phyloP scores from a whole-genome alignment of 1,284 basidiomycete genomes.

The Kwoniella shivajii region DNA sequence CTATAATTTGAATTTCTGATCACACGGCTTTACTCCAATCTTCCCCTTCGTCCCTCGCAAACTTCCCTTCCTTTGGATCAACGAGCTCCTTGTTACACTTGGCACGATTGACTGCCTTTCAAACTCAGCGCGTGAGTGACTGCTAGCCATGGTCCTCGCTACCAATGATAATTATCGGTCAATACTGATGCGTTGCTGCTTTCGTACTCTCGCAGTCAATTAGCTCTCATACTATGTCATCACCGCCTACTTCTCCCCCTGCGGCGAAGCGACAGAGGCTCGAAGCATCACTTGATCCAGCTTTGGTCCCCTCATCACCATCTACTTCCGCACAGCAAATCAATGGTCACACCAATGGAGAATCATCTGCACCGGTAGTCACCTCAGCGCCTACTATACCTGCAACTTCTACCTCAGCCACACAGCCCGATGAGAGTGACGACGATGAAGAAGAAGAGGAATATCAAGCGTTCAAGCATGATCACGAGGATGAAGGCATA shows the following conservation, averaged over 20 bases:
- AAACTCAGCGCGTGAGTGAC: too few species aligned
- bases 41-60: too few species aligned
- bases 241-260: constrained; percentile 40
- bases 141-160: too few species aligned
- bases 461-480: constrained; percentile 33
- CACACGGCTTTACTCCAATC: too few species aligned
- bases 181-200: too few species aligned
- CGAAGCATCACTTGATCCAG: constrained; percentile 10
- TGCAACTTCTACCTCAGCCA: constrained; percentile 16
- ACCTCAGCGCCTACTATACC: constrained; percentile 19
- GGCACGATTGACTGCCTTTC: too few species aligned
- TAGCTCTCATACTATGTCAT: constrained; percentile 15
- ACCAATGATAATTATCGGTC: too few species aligned
- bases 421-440: constrained; percentile 10
- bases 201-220: too few species aligned
- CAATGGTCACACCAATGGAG: constrained; percentile 23
- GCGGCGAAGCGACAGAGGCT: constrained; percentile 37
- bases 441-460: constrained; percentile 57
- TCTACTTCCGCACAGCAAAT: constrained; percentile 13
- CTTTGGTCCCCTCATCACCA: constrained; percentile 8
- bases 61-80: too few species aligned
- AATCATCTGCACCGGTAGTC: constrained; percentile 11
- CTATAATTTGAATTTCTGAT: too few species aligned
- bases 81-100: too few species aligned
- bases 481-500: constrained; percentile 58